Conservation (phyloP, 2,329 filamentous ascomycete species). For the Nannizzia gypsea region DNA sequence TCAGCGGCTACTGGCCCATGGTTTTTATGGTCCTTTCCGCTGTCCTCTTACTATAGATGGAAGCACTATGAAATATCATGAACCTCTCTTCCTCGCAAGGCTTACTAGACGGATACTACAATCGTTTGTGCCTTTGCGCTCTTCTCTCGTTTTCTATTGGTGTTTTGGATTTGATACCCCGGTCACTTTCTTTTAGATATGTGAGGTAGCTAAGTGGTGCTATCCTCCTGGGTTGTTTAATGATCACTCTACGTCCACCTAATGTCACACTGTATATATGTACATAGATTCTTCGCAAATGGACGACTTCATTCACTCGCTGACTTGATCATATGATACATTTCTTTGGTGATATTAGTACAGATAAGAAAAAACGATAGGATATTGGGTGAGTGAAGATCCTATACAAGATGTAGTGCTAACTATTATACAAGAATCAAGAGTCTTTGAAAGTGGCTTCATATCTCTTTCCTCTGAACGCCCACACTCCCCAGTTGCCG, state of each 20-base stretch:
- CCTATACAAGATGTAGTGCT: background rate
- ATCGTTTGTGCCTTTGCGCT: background rate
- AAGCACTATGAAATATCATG: too few species aligned
- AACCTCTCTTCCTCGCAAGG: background rate
- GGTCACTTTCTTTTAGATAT: background rate
- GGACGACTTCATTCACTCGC: background rate
- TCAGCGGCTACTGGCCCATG: conserved; percentile 34
- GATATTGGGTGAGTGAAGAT: conserved; percentile 6
- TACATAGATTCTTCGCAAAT: background rate
- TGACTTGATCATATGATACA: background rate
- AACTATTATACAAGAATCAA: conserved; percentile 7
- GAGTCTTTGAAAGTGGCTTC: conserved; percentile 27
- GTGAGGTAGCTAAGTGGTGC: background rate
- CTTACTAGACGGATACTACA: too few species aligned
- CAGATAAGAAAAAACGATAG: background rate
- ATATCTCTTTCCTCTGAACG: conserved; percentile 77
- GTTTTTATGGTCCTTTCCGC: conserved; percentile 26
- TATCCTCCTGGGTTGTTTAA: background rate
- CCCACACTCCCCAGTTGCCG: conserved; percentile 96
- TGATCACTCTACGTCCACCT: background rate
- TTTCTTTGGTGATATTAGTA: background rate
- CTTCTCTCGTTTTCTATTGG: background rate
- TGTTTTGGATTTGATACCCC: conserved; percentile 2
- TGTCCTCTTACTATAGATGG: conserved; percentile 26
- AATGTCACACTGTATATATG: background rate